Base-by-base conservation (phyloP, 768 basidiomycete species). In the Sporobolomyces phaffii region DNA sequence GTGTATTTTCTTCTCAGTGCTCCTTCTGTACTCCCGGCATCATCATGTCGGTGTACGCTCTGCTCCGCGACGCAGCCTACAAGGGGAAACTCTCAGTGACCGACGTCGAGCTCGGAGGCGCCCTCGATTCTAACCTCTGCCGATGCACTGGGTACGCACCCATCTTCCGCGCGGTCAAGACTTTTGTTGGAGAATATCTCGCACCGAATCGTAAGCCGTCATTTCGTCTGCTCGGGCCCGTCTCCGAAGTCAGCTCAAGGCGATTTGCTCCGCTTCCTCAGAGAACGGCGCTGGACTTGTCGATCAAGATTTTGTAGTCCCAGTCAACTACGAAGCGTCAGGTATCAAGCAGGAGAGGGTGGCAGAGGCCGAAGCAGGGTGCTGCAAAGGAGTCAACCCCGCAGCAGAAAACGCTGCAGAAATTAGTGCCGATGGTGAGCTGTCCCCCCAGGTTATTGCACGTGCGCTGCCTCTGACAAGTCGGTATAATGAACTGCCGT, bases 121-220 rank as follows among this genome's bases (percentile, higher is more conserved):
- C 64, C 0, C 65, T 74, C 44, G 75, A 75, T 54, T 72, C 72
- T 1, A 75, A 75, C 57, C 48, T 73, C 0, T 73, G 74, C 50
- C 63, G 72, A n/a, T 75, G 75, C 61, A 75, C 75, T 1, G 75
- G 75, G 4, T 74, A 74, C 54, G 60, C 66, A n/a, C 69, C 72
- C 31, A 73, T 75, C 38, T 62, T 75, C 47, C 60, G 68, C 36
- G 73, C 72, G 0, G 72, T 70, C 59, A 75, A 75, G 66, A 64
- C 60, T 9, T 75, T 75, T 48, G 70, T 71, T 20, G 68, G 65
- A 22, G 72, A 73, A 4, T 68, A 70, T 43, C 51, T 62, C 17
- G 58, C 52, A 10, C 52, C 58, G 18, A 43, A 65, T 31, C 22
- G 57, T 59, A 11, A 34, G 43, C 17, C 24, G 20, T 26, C 31